A percentile compares a stretch with the other conserved stretches of the same genome.
Evolutionary conservation across 768 basidiomycete species (phyloP).

Genomic region (Boletus pseudo-olivaceus): DNA sequence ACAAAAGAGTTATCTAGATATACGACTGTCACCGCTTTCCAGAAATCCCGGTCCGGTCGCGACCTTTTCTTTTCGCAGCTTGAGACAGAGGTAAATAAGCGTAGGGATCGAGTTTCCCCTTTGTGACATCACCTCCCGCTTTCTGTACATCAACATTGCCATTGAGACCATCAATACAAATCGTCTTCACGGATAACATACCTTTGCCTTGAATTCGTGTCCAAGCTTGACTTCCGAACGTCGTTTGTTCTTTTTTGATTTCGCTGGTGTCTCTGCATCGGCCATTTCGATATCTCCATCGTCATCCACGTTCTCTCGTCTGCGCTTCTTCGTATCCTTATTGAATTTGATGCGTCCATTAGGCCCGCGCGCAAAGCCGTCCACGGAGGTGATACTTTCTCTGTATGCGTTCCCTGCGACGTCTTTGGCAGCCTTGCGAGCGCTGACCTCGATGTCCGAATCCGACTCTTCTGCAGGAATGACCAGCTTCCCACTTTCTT

Average conservation of each 20-base stretch:
- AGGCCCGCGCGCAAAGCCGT: constrained; percentile 84
- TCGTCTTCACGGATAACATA: constrained; percentile 33
- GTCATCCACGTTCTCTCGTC: constrained; percentile 62
- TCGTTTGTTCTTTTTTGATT: constrained; percentile 46
- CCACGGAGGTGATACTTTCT: constrained; percentile 78
- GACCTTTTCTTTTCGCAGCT: constrained; percentile 64
- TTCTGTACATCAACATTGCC: constrained; percentile 48
- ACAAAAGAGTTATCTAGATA: constrained; percentile 1
- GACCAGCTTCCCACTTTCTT: constrained; percentile 76
- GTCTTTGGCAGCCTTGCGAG: constrained; percentile 45
- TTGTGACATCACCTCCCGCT: constrained; percentile 93
- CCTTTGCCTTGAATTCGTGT: constrained; percentile 95
- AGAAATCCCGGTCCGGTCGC: constrained; percentile 52
- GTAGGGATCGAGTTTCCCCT: constrained; percentile 84
- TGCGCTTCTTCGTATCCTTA: constrained; percentile 93
- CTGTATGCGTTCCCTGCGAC: constrained; percentile 75
- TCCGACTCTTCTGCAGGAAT: constrained; percentile 58
- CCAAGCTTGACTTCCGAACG: constrained; percentile 63
- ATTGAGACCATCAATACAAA: constrained; percentile 4
- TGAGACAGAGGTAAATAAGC: constrained; percentile 85
- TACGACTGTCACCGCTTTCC: constrained; percentile 49
- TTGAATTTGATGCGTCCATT: constrained; percentile 91
- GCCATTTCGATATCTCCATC: constrained; percentile 74
- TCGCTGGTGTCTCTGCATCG: constrained; percentile 51
- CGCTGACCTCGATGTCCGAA: constrained; percentile 40